Evolutionary conservation across 169 alveolate genomes (phyloP), one percentile per base, ranked within the genome.

Genomic region (Plasmodium billcollinsi): DNA sequence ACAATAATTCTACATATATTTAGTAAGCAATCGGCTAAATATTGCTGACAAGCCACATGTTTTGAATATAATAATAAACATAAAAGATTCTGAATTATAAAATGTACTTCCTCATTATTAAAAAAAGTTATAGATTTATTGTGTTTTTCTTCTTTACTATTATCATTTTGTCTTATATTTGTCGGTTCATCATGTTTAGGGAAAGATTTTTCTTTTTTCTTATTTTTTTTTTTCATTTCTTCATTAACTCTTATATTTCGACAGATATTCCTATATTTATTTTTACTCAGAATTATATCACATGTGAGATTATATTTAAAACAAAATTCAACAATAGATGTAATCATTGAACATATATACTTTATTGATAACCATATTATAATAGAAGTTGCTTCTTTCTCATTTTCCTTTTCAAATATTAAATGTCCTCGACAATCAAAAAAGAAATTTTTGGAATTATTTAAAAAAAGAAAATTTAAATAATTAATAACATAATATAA

Each of bases 341-440:
- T 86, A 8, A 86, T 71, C 54, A 86, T 54, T 18, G 54, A 71
- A 49, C 78, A 59, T 72, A 86, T 86, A 39, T 86, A 86, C 39
- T 86, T 86, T 56, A 86, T 86, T 7, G 92, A 86, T 58, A 86
- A 73, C 92, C 92, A 86, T 15, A 86, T 59, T 12, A 86, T 61
- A 45, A 73, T 86, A 5, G 92, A 86, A 7, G 92, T 47, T 45
- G 74, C 54, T 15, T 86, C 92, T 52, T 72, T 49, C 39, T 86
- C 92, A 72, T 54, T 86, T 72, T 86, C 88, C 9, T 73, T 66
- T 63, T 61, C 65, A 71, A 86, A 86, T 43, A 86, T 71, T 54
- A 86, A n/a, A 56, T 86, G 92, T 3, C 92, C 92, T 86, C 92
- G 61, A n/a, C 92, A 86, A 47, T 86, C 92, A 65, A 72, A 86